Evolutionary conservation across 1,284 basidiomycete genomes (phyloP), one percentile per base, ranked within the genome.

Genomic region (Taiwanofungus camphoratus): DNA sequence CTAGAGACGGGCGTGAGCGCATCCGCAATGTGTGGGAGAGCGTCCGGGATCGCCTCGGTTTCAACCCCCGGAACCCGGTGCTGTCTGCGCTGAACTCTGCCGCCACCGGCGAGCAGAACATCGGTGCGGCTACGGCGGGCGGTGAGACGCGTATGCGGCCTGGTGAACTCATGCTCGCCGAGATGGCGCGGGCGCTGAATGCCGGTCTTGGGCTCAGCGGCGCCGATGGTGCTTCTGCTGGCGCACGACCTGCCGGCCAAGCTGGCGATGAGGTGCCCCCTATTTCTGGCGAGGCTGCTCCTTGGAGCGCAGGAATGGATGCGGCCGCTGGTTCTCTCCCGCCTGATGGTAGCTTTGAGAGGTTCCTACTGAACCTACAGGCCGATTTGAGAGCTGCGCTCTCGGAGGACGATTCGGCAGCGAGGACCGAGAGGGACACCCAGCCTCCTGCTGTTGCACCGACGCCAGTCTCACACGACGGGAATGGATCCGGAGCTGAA

Each of bases 151-250:
- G 57, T 45, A 50, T 56, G 59, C 54, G 50, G 11, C 52, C 58
- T 51, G 36, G 65, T 58, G 45, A 83, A 77, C 53, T 76, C 74
- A 38, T 87, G 73, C 68, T 87, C 36, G 74, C 78, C 1, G 83
- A 87, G 59, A 85, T 87, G 79, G 79, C 82, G 20, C 68, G 84
- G 27, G 84, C 82, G 5, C 82, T 87, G 54, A 83, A 83, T 52
- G 65, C 83, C 39, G 83, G 82, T 5, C 68, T 87, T 20, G 80
- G 81, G 1, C 64, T 82, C 21, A 55, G 48, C 16, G 48, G 40
- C 15, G n/a, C n/a, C n/a, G 49, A 54, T 30, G 48, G 44, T 26
- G 26, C 48, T 2, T 38, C 23, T 39, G 44, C 13, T 32, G 24
- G 18, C 22, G 16, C 42, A 20, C 18, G 27, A 42, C 21, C 27